Evolutionary conservation across 768 basidiomycete genomes (phyloP).

Genomic region (Asterophora parasitica): DNA sequence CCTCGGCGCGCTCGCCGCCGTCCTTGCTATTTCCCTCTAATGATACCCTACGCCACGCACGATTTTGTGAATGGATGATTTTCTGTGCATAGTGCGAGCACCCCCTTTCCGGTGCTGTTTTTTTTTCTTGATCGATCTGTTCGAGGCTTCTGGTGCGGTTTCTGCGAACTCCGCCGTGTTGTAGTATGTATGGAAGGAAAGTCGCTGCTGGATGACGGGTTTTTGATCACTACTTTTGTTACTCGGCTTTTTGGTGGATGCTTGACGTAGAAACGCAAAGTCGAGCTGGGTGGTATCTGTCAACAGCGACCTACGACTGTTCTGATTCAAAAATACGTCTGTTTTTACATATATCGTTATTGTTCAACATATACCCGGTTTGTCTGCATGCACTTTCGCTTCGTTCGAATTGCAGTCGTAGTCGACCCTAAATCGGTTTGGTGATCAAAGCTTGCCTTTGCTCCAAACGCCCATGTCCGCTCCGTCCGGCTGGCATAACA

Average conservation of each 20-base stretch:
- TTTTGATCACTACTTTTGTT: not conserved
- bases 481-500: slow-evolving; percentile 43
- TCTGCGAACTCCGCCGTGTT: slow-evolving; percentile 16
- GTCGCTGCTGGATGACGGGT: slow-evolving; percentile 18
- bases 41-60: slow-evolving; percentile 23
- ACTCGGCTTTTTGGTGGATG: slow-evolving; percentile 18
- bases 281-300: slow-evolving; percentile 18
- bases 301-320: slow-evolving; percentile 11
- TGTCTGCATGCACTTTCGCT: not conserved
- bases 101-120: slow-evolving; percentile 18
- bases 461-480: slow-evolving; percentile 9
- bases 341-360: slow-evolving; percentile 13
- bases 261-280: slow-evolving; percentile 17
- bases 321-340: not conserved
- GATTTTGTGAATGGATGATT: slow-evolving; percentile 14
- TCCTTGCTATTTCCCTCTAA: slow-evolving; percentile 33
- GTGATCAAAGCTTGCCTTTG: not conserved
- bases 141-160: not conserved
- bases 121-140: slow-evolving; percentile 7
- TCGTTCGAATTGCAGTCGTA: not conserved
- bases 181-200: slow-evolving; percentile 6
- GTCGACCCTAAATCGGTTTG: too few relatives aligned
- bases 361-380: slow-evolving; percentile 12
- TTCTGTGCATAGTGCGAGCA: slow-evolving; percentile 15
- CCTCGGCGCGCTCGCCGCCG: slow-evolving; percentile 36